phyloP scores from a whole-genome alignment of 2,329 filamentous ascomycete species.

The Penicillium capsulatum region DNA sequence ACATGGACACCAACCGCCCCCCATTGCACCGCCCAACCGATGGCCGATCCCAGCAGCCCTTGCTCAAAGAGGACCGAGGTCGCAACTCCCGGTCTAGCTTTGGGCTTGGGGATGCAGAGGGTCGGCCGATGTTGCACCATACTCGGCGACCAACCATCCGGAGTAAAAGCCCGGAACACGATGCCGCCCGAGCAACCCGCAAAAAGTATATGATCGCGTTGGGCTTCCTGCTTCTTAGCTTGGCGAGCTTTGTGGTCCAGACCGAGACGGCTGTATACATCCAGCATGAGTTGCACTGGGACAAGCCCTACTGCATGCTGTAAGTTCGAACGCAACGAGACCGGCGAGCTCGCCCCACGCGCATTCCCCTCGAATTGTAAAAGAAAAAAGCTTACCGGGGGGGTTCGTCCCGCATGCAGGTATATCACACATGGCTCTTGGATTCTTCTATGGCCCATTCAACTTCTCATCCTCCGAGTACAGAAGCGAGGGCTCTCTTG shows the following conservation, averaged over 20 bases:
- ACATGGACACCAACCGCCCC: constrained; percentile 45
- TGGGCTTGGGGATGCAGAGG: constrained; percentile 30
- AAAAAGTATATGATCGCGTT: constrained; percentile 84
- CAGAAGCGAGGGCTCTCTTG: constrained; percentile 76
- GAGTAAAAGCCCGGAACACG: constrained; percentile 68
- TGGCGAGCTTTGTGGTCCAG: constrained; percentile 87
- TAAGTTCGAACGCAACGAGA: constrained; percentile 43
- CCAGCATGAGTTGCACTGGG: constrained; percentile 85
- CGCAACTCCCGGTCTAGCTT: constrained; percentile 32
- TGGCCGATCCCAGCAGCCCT: constrained; percentile 50
- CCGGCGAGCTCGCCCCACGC: background rate
- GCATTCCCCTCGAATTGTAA: constrained; percentile 2
- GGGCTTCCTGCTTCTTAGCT: constrained; percentile 74
- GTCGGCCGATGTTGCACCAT: constrained; percentile 40
- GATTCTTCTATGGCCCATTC: constrained; percentile 80
- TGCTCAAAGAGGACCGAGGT: constrained; percentile 48
- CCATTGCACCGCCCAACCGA: constrained; percentile 47
- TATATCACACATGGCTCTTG: constrained; percentile 94
- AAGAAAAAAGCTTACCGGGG: constrained; percentile 17
- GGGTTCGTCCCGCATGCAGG: constrained; percentile 34
- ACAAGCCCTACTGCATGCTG: constrained; percentile 99
- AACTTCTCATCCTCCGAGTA: constrained; percentile 73
- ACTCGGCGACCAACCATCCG: constrained; percentile 65
- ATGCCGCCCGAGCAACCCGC: constrained; percentile 61
- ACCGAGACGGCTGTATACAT: constrained; percentile 95